Evolutionary conservation across 78 protist genomes (phyloP), one percentile per base, ranked within the genome.

Genomic region (Mantamonas sphyraenae): DNA sequence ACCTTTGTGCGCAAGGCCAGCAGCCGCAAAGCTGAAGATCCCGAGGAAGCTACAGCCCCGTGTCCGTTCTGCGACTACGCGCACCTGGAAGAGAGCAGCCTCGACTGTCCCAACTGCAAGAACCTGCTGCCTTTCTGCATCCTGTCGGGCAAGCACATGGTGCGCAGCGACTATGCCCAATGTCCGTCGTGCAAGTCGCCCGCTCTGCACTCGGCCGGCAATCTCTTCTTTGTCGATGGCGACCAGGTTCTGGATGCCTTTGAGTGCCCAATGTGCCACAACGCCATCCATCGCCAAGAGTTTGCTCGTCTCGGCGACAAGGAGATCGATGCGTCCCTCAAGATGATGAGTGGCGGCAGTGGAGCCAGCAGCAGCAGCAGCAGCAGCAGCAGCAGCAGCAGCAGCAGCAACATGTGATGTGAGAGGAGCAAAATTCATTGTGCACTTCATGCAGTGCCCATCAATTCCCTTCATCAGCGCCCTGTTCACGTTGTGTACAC

Each of bases 171-270:
- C 62, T 57, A 80, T 77, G n/a, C 66, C 39, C 10, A 12, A 2
- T 84, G 90, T 67, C 86, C 90, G 26, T 34, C 45, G n/a, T 84
- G 90, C 68, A 12, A 20, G n/a, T 84, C 80, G 55, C 82, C 84
- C 4, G 84, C 86, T 9, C 58, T 74, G 14, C 69, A 37, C 42
- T 16, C 42, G 31, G 47, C 22, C 10, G 47, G 22, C 47, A 5
- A 42, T 10, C 5, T 12, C 22, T 42, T 10, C 22, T 12, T 42
- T 42, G 47, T 42, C 47, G 47, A 5, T 10, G 10, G 10, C 22
- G 47, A 10, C 47, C 47, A 12, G 5, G 47, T 42, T 10, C 22
- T 10, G 22, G 10, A 42, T 42, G 47, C 22, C 47, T 5, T 5
- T 10, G 47, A 5, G 22, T 42, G 47, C 47, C 47, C 47, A 42